Base-by-base conservation (phyloP, 176 grass and related monocot genomes). In the Eragrostis nindensis region DNA sequence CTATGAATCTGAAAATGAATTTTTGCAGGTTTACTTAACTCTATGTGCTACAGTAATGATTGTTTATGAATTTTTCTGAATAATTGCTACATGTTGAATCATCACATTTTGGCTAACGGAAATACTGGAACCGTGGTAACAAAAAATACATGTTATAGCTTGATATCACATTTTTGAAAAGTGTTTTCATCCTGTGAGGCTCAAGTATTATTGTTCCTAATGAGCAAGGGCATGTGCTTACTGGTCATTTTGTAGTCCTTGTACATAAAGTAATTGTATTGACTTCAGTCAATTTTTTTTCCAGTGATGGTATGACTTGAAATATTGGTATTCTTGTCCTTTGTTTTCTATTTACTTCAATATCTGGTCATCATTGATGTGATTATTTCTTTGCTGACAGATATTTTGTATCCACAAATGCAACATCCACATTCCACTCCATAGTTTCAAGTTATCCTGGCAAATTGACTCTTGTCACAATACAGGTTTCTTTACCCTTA, bases 391-490 rank as follows among this genome's bases (percentile, higher is more conserved):
- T 87, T 44, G 68, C 42, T 78, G 66, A 22, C 76, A 93, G 96
- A 84, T 81, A 93, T 91, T 95, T 98, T 88, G 61, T 95, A 75
- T 93, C 92, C 59, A 89, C 92, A 72, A 91, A 98, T 88, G 96
- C 92, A 77, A 98, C 95, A 14, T 91, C 90, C 13, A 98, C 90
- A 49, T 98, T 98, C 75, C 87, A 84, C 62, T 87, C 92, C 26
- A 93, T 98, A 82, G 50, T 95, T 63, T 95, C 92, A 74, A 95
- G 90, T 89, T 95, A 98, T 81, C 90, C 88, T 57, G 96, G 92
- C 84, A 56, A 53, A 11, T 81, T 91, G 80, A 56, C 84, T 66
- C 90, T 98, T 79, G 90, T 90, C 54, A 80, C 86, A 73, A 86
- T 98, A 87, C 95, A 91, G 95, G 95, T 98, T 82, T 44, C 14